A percentile compares a stretch with the other conserved stretches of the same genome.
Conservation (phyloP, 441 rosid species). For the Syzygium malaccense region DNA sequence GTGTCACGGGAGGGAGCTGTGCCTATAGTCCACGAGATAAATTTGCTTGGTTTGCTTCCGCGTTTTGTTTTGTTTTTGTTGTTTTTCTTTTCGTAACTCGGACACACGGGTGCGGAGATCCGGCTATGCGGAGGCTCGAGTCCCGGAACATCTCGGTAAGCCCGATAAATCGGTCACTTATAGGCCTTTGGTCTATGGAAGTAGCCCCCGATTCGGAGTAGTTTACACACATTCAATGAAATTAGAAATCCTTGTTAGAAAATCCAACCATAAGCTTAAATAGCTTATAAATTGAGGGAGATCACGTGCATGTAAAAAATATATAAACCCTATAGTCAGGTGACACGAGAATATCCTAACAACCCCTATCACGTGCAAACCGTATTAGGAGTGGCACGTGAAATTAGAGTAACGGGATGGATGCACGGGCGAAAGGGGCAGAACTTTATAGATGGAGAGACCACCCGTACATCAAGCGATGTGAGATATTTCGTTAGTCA, state of each 20-base stretch:
- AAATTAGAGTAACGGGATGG: not conserved
- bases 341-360: too few relatives aligned
- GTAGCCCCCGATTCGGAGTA: not conserved
- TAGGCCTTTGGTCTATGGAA: not conserved
- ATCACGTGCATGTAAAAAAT: not conserved
- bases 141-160: not conserved
- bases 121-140: not conserved
- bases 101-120: not conserved
- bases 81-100: not conserved
- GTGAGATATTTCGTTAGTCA: not conserved
- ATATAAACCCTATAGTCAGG: not conserved
- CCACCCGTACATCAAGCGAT: not conserved
- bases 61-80: not conserved
- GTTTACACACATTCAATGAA: not conserved
- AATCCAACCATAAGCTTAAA: not conserved
- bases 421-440: not conserved
- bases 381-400: accelerated
- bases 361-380: accelerated
- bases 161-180: not conserved
- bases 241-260: not conserved
- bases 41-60: not conserved
- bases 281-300: not conserved
- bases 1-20: not conserved
- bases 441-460: not conserved
- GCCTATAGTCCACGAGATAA: not conserved